Evolutionary conservation across 495 filamentous ascomycete species (phyloP).

Genomic region (Aspergillus ostianus): DNA sequence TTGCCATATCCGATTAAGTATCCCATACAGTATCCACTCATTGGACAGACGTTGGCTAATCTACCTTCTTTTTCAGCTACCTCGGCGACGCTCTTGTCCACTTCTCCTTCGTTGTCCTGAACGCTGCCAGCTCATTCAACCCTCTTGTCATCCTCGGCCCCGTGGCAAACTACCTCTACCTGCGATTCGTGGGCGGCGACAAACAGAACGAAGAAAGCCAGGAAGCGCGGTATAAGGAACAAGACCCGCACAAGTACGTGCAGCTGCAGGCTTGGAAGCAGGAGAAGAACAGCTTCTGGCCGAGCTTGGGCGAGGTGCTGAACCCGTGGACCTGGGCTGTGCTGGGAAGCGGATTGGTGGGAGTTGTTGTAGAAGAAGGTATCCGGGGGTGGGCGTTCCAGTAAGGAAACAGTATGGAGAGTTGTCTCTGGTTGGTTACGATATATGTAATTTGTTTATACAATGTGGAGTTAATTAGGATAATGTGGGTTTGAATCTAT

Average conservation of each 20-base stretch:
- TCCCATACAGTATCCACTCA: too few relatives aligned
- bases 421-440: not conserved
- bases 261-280: slow-evolving; percentile 48
- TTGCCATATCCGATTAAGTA: slow-evolving; percentile 1
- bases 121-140: slow-evolving; percentile 48
- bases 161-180: slow-evolving; percentile 55
- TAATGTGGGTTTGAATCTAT: too few relatives aligned
- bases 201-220: slow-evolving; percentile 52
- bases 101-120: slow-evolving; percentile 36
- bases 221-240: slow-evolving; percentile 44
- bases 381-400: slow-evolving; percentile 14
- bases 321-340: slow-evolving; percentile 57
- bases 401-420: not conserved
- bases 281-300: slow-evolving; percentile 60
- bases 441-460: too few relatives aligned
- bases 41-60: too few relatives aligned
- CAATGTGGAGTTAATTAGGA: too few relatives aligned
- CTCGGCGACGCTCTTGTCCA: slow-evolving; percentile 58
- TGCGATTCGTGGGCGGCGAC: slow-evolving; percentile 54
- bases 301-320: slow-evolving; percentile 38
- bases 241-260: slow-evolving; percentile 46
- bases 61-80: slow-evolving; percentile 31
- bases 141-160: slow-evolving; percentile 54
- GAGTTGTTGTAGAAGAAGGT: slow-evolving; percentile 27
- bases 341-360: slow-evolving; percentile 41